phyloP scores from a whole-genome alignment of 1,139 yeast species.

The Hansenula sp. region DNA sequence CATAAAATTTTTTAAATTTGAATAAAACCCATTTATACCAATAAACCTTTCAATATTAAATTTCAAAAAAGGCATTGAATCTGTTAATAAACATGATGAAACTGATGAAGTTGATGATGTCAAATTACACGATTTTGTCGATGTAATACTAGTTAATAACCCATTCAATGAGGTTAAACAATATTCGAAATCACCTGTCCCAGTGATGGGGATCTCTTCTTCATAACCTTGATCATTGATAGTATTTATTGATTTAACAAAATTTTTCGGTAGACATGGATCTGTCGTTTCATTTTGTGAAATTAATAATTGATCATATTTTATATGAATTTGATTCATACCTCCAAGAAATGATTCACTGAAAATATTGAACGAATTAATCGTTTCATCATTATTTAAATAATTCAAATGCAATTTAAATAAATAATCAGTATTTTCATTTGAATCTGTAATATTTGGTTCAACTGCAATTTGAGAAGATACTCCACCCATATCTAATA shows the following conservation, averaged over 20 bases:
- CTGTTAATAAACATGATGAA: conserved; percentile 45
- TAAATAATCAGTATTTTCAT: conserved; percentile 51
- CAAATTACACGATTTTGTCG: conserved; percentile 32
- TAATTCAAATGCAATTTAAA: conserved; percentile 45
- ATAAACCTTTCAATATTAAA: conserved; percentile 64
- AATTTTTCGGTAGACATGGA: conserved; percentile 59
- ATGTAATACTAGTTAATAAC: conserved; percentile 39
- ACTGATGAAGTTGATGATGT: conserved; percentile 23
- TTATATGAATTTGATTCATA: conserved; percentile 60
- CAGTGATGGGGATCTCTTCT: conserved; percentile 34
- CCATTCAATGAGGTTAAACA: conserved; percentile 55
- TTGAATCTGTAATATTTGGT: conserved; percentile 55
- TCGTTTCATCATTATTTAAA: conserved; percentile 29
- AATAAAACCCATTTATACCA: conserved; percentile 78
- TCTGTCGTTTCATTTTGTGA: conserved; percentile 33
- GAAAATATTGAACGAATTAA: conserved; percentile 42
- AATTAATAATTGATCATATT: conserved; percentile 40
- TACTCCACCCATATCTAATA: conserved; percentile 87
- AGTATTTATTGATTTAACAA: conserved; percentile 14
- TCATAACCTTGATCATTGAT: conserved; percentile 25
- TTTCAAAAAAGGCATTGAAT: conserved; percentile 62
- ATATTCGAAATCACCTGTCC: conserved; percentile 54
- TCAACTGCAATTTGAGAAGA: conserved; percentile 81
- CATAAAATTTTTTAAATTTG: conserved; percentile 17
- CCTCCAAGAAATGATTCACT: conserved; percentile 82